Percentiles rank a stretch among this genome's conserved stretches.
These are phyloP conservation scores for Fraxinus americana DNA, from an alignment of 257 asterid genomes.

Conservation along the genomic window DNA sequence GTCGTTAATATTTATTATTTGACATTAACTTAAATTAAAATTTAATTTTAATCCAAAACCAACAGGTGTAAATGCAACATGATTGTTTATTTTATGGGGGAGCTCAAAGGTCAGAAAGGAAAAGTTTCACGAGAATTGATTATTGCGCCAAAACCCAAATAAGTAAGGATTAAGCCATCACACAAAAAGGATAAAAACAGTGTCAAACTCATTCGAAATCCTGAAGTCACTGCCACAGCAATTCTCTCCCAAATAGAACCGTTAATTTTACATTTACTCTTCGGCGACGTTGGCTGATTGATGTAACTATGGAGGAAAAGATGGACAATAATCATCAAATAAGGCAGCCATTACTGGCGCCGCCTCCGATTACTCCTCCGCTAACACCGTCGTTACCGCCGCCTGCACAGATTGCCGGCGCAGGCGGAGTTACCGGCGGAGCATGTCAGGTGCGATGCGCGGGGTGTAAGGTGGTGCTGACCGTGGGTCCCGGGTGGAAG, in stretches of 20 bases:
- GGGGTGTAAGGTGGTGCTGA: slow-evolving; percentile 84
- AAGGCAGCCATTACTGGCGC: slow-evolving; percentile 78
- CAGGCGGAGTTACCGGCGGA: slow-evolving; percentile 27
- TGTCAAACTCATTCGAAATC: slow-evolving; percentile 27
- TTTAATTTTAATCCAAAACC: no score
- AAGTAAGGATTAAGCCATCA: slow-evolving; percentile 8
- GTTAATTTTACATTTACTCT: neutral
- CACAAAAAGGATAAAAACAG: neutral
- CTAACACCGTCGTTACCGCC: slow-evolving; percentile 46
- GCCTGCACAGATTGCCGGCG: slow-evolving; percentile 38
- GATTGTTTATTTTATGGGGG: no score
- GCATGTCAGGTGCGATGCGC: slow-evolving; percentile 96
- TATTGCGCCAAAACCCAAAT: slow-evolving; percentile 48
- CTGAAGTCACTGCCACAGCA: slow-evolving; percentile 8
- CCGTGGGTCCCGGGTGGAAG: slow-evolving; percentile 67
- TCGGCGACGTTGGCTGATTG: neutral
- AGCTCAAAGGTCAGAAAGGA: no score
- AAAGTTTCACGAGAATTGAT: no score
- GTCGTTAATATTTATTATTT: no score
- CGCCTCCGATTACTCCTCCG: slow-evolving; percentile 45
- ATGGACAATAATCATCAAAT: slow-evolving; percentile 26
- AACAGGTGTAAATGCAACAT: no score
- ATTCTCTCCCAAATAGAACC: slow-evolving; percentile 3
- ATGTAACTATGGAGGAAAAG: neutral
- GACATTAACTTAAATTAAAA: no score